Conservation (phyloP, 2,329 filamentous ascomycete species). For the Alternaria longipes region DNA sequence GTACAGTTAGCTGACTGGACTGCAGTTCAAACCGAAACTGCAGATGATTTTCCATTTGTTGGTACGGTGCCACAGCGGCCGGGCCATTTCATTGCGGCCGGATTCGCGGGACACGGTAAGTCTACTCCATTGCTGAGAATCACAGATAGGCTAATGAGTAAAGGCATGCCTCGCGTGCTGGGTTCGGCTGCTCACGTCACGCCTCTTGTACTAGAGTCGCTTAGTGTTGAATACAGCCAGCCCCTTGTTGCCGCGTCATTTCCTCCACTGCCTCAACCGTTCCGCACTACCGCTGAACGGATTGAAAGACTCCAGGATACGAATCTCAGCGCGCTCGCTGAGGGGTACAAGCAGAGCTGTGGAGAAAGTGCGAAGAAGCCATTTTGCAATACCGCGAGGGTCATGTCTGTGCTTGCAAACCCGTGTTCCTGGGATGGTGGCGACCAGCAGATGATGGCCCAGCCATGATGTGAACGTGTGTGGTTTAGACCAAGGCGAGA, state of each 20-base stretch:
- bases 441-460: not conserved
- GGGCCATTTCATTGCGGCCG: constrained; percentile 17
- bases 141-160: not conserved
- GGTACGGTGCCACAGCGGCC: constrained; percentile 12
- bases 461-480: not conserved
- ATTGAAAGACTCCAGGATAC: constrained; percentile 17
- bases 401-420: not conserved
- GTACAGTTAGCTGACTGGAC: not conserved
- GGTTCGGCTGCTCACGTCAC: constrained; percentile 16
- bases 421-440: not conserved
- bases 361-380: constrained; percentile 16
- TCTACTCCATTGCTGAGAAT: not conserved
- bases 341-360: constrained; percentile 3
- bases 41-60: constrained; percentile 21
- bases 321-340: not conserved
- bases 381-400: constrained; percentile 15
- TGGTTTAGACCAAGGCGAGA: not conserved
- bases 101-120: constrained; percentile 21
- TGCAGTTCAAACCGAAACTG: constrained; percentile 7
- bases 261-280: constrained; percentile 17
- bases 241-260: constrained; percentile 12
- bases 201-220: constrained; percentile 16
- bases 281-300: constrained; percentile 12
- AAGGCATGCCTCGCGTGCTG: constrained; percentile 17
- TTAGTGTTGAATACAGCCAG: constrained; percentile 12